A percentile compares a stretch with the other conserved stretches of the same genome.
phyloP scores from a whole-genome alignment of 2,329 filamentous ascomycete species.

The Alternaria novae-zelandiae region DNA sequence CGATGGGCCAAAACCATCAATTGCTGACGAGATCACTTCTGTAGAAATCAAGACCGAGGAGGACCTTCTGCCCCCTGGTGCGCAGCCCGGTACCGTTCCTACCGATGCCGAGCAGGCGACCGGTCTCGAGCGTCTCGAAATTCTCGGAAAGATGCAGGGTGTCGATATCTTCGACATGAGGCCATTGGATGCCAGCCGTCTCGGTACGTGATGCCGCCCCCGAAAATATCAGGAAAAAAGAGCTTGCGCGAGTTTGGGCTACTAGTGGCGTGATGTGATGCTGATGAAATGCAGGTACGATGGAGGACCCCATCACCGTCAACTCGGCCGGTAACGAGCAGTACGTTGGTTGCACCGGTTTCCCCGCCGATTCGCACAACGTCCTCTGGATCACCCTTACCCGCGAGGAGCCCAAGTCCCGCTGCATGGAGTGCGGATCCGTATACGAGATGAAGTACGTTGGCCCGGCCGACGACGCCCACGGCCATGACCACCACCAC shows the following conservation, averaged over 20 bases:
- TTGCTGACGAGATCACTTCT: constrained; percentile 34
- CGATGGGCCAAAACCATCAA: constrained; percentile 15
- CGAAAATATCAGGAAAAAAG: neutral
- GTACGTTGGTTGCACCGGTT: constrained; percentile 95
- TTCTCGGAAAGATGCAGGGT: constrained; percentile 99
- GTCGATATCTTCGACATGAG: constrained; percentile 98
- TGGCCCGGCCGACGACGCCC: constrained; percentile 76
- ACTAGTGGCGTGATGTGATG: constrained; percentile 9
- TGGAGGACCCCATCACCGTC: constrained; percentile 85
- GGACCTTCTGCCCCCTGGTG: constrained; percentile 89
- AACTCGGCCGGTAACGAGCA: constrained; percentile 95
- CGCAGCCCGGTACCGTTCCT: constrained; percentile 79
- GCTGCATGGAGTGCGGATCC: constrained; percentile 95
- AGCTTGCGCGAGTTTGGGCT: neutral
- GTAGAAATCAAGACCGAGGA: constrained; percentile 80
- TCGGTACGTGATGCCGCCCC: constrained; percentile 63
- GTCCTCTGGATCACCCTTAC: constrained; percentile 90
- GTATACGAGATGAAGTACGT: constrained; percentile 99
- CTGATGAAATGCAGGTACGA: constrained; percentile 67
- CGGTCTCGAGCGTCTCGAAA: constrained; percentile 97
- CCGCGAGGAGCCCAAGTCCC: constrained; percentile 87
- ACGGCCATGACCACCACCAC: constrained; percentile 59
- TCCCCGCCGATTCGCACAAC: constrained; percentile 87
- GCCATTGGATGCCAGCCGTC: constrained; percentile 88
- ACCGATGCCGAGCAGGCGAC: constrained; percentile 96